Evolutionary conservation across 2,329 filamentous ascomycete species (phyloP), one percentile per base, ranked within the genome.

Genomic region (Paecilomyces sp.): DNA sequence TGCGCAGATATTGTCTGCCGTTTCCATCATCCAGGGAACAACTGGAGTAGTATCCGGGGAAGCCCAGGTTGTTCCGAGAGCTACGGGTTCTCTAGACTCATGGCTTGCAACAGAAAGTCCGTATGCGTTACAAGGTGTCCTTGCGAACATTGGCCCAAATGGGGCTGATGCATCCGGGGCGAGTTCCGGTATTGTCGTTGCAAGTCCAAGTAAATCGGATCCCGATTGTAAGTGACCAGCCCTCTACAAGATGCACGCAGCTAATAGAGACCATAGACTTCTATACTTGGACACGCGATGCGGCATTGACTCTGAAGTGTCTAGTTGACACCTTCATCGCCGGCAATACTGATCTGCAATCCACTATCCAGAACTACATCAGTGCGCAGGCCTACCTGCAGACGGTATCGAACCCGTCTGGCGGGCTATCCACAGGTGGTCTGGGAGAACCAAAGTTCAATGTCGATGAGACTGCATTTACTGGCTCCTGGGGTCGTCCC

Each of bases 231-330:
- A 68, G 77, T 70, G 22, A 24, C 28, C 15, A 33, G 8, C 15
- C 2, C 18, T 30, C 11, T 24, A 41, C 18, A 9, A 50, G 9
- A 24, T 55, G 13, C 24, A 11, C 18, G 31, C 34, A n/a, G 51
- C 25, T 24, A 12, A 34, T 33, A 30, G 28, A 36, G 8, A 3
- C 18, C 8, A 47, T 59, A 90, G 87, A 92, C 74, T 91, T 83
- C 70, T 92, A 86, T 70, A 90, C 88, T 1, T 92, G 90, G 89
- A 91, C 86, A 4, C 79, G 89, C 70, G 90, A 93, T 70, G 82
- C 87, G n/a, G 87, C 87, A 24, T 79, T 92, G 33, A 85, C 86
- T 3, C 85, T 88, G 75, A 90, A 90, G 76, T 79, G 80, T 55
- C 76, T 92, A 24, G 79, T 88, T 6, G 89, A 92, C 65, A 80